Conservation (phyloP, 176 grass and related monocot genomes). For the Oryza brachyantha region DNA sequence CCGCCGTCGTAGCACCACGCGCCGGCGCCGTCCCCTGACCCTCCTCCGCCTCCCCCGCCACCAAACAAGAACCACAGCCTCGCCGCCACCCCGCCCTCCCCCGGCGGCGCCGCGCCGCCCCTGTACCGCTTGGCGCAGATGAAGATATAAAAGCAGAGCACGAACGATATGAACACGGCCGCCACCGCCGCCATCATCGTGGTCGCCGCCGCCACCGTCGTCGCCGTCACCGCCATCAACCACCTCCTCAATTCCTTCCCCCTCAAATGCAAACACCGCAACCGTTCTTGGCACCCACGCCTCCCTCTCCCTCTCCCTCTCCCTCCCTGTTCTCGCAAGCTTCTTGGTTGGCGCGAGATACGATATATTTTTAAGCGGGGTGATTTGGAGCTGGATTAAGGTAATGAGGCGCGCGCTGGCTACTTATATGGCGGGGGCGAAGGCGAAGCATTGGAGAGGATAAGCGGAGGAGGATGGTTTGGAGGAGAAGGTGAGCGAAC, state of each 20-base stretch:
- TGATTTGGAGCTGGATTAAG: slow-evolving; percentile 22
- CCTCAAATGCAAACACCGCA: background rate
- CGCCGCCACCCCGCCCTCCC: background rate
- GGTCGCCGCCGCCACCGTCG: slow-evolving; percentile 46
- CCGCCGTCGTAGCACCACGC: slow-evolving; percentile 48
- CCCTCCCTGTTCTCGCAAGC: background rate
- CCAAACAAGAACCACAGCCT: slow-evolving; percentile 22
- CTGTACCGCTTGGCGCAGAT: slow-evolving; percentile 53
- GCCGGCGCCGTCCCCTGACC: background rate
- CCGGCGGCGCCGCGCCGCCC: background rate
- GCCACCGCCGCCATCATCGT: slow-evolving; percentile 49
- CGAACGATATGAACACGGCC: slow-evolving; percentile 53
- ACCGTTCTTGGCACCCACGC: background rate
- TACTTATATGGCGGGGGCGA: slow-evolving; percentile 41
- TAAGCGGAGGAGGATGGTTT: slow-evolving; percentile 23
- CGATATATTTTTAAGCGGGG: background rate
- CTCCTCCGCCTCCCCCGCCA: fast-evolving
- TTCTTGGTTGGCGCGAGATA: background rate
- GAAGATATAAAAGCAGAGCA: slow-evolving; percentile 68
- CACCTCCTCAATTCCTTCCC: background rate
- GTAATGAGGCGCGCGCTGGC: slow-evolving; percentile 6
- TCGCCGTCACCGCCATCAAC: slow-evolving; percentile 49
- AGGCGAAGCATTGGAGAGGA: slow-evolving; percentile 15
- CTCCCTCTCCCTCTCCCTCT: background rate
- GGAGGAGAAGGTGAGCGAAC: slow-evolving; percentile 43